Percentiles rank a stretch among this genome's conserved stretches.
Conservation (phyloP, 225 moss, liverwort and hornwort genomes). For the Anthoceros angustus region DNA sequence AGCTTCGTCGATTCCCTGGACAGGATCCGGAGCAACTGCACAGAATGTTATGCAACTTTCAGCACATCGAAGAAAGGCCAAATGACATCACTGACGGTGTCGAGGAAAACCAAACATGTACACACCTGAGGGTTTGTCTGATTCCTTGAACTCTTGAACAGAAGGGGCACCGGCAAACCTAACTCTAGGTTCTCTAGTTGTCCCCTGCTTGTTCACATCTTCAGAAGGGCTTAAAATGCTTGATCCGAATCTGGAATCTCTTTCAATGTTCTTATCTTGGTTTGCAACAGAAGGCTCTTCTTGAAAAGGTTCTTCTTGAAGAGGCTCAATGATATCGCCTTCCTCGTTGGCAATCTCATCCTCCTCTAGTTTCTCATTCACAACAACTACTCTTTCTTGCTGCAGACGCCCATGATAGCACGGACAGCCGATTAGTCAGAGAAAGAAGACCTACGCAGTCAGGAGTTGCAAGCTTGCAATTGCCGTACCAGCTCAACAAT, state of each 20-base stretch:
- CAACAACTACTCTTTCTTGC: not conserved
- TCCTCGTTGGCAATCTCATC: slow-evolving; percentile 3
- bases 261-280: too few species aligned
- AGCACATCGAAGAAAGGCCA: too few species aligned
- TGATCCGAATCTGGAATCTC: too few species aligned
- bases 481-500: not conserved
- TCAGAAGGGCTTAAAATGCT: not conserved
- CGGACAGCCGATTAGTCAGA: too few species aligned
- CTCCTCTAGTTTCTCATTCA: not conserved
- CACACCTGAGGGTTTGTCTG: not conserved
- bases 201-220: not conserved
- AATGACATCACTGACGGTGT: too few species aligned
- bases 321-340: not conserved
- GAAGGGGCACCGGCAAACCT: not conserved
- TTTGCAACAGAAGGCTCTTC: too few species aligned
- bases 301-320: too few species aligned
- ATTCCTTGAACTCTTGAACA: not conserved
- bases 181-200: not conserved
- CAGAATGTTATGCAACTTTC: not conserved
- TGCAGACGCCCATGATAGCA: not conserved
- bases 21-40: not conserved
- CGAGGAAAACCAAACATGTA: not conserved
- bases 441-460: too few species aligned
- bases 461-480: not conserved
- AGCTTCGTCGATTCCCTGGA: not conserved